Conservation (phyloP, 2,329 filamentous ascomycete genomes). For the Hymenoscyphus linearis region DNA sequence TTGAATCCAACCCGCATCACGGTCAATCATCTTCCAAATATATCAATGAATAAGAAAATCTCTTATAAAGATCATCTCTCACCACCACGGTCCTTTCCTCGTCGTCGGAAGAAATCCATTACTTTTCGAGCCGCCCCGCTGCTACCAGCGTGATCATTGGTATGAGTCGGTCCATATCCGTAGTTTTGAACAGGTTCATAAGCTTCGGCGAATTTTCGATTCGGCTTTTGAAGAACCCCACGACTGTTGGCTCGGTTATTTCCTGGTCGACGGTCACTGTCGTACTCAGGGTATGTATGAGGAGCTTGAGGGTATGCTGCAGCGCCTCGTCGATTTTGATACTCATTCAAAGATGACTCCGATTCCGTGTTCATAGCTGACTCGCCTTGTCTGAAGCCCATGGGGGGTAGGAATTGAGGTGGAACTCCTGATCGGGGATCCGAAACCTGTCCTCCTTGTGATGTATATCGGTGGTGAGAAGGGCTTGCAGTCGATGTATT, state of each 20-base stretch:
- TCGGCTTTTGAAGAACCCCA: constrained; percentile 74
- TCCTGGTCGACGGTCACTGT: constrained; percentile 23
- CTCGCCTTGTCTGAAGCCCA: constrained; percentile 28
- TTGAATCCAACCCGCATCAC: constrained; percentile 10
- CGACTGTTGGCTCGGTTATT: constrained; percentile 32
- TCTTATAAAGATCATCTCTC: constrained; percentile 25
- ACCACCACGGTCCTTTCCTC: constrained; percentile 58
- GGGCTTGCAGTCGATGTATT: constrained; percentile 36
- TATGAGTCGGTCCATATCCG: constrained; percentile 46
- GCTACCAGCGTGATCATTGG: constrained; percentile 65
- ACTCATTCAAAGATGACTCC: constrained; percentile 28
- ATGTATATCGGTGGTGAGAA: constrained; percentile 38
- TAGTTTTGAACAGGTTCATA: constrained; percentile 71
- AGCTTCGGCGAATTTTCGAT: constrained; percentile 79
- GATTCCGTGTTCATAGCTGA: constrained; percentile 28
- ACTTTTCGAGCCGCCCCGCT: constrained; percentile 85
- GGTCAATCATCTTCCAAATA: constrained; percentile 23
- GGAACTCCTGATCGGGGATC: constrained; percentile 20
- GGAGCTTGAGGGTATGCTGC: constrained; percentile 22
- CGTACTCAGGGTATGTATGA: constrained; percentile 20
- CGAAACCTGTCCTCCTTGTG: constrained; percentile 29
- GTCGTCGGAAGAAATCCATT: constrained; percentile 95
- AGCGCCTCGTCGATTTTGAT: constrained; percentile 19
- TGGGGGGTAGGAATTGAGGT: constrained; percentile 25
- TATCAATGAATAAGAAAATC: neutral